Percentiles rank a stretch among this genome's conserved stretches.
phyloP scores from a whole-genome alignment of 805 yeast species.

The Priceomyces melissophilus region DNA sequence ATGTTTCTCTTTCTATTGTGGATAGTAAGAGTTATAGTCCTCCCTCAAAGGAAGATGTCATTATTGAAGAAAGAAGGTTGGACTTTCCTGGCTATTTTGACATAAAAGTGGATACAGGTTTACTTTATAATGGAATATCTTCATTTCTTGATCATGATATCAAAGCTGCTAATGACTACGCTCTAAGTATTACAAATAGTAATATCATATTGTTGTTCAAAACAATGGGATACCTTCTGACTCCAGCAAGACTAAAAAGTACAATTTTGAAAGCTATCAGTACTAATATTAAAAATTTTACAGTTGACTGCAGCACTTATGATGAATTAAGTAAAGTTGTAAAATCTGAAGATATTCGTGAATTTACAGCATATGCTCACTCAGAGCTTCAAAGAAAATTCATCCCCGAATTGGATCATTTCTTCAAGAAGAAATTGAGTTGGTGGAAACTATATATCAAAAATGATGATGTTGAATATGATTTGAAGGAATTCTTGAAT shows the following conservation, averaged over 20 bases:
- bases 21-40: conserved; percentile 40
- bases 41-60: conserved; percentile 26
- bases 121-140: conserved; percentile 26
- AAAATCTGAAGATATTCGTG: conserved; percentile 19
- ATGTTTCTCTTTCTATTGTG: conserved; percentile 28
- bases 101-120: conserved; percentile 29
- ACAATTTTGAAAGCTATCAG: conserved; percentile 22
- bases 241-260: conserved; percentile 18
- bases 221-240: conserved; percentile 24
- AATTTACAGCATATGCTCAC: conserved; percentile 30
- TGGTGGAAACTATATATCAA: conserved; percentile 43
- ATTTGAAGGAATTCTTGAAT: conserved; percentile 35
- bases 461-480: conserved; percentile 43
- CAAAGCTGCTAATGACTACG: conserved; percentile 27
- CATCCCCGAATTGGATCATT: conserved; percentile 27
- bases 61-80: conserved; percentile 14
- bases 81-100: conserved; percentile 15
- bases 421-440: conserved; percentile 26
- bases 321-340: conserved; percentile 17
- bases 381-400: conserved; percentile 33
- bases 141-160: conserved; percentile 28
- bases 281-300: conserved; percentile 8
- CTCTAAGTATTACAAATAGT: conserved; percentile 28
- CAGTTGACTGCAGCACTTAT: conserved; percentile 15
- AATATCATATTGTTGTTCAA: conserved; percentile 34